These are phyloP conservation scores for Aspergillus eucalypticola DNA, from an alignment of 2,329 filamentous ascomycete genomes.

Conservation along the genomic window DNA sequence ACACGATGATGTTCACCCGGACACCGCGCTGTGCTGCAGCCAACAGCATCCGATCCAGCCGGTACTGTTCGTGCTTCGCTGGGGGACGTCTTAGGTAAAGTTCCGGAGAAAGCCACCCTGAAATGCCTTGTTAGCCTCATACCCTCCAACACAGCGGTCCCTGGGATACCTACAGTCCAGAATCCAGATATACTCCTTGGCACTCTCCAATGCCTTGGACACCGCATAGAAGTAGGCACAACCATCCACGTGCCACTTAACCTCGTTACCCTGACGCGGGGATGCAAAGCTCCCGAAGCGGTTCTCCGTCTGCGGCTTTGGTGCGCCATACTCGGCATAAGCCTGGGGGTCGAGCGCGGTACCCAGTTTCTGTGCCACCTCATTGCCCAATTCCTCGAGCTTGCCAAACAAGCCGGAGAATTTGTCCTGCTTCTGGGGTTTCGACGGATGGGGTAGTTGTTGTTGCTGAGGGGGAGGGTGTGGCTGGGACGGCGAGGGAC, in stretches of 20 bases:
- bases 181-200: slow-evolving; percentile 77
- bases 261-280: slow-evolving; percentile 67
- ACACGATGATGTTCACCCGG: slow-evolving; percentile 81
- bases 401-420: slow-evolving; percentile 56
- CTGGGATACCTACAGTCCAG: slow-evolving; percentile 62
- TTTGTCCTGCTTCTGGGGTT: slow-evolving; percentile 36
- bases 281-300: slow-evolving; percentile 69
- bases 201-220: slow-evolving; percentile 74
- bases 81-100: slow-evolving; percentile 82
- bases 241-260: slow-evolving; percentile 87
- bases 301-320: slow-evolving; percentile 45
- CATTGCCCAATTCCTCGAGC: slow-evolving; percentile 54
- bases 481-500: slow-evolving; percentile 25
- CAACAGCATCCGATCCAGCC: slow-evolving; percentile 78
- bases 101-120: slow-evolving; percentile 81
- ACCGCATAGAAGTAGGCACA: slow-evolving; percentile 86
- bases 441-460: slow-evolving; percentile 20
- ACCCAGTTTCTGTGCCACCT: slow-evolving; percentile 53
- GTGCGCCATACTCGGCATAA: slow-evolving; percentile 46
- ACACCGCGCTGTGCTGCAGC: slow-evolving; percentile 83
- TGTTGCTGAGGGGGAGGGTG: slow-evolving; percentile 28
- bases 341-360: slow-evolving; percentile 50
- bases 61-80: slow-evolving; percentile 76
- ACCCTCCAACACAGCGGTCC: neutral
- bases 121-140: slow-evolving; percentile 11